Conservation (phyloP, 2,329 filamentous ascomycete genomes). For the Ploettnerulaceae sp. region DNA sequence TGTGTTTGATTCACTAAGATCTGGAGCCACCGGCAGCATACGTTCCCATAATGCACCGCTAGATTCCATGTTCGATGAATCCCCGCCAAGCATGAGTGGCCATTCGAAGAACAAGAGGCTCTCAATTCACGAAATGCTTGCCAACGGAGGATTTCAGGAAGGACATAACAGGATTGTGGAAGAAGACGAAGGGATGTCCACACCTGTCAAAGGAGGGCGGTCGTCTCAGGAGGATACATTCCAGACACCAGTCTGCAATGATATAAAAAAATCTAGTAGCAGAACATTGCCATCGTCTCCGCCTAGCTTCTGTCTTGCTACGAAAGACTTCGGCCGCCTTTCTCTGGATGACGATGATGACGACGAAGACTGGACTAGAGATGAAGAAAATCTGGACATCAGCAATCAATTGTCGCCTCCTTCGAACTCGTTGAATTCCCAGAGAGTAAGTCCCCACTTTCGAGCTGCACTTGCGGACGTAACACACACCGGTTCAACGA, state of each 20-base stretch:
- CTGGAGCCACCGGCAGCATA: constrained; percentile 61
- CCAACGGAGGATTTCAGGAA: constrained; percentile 47
- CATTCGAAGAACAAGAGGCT: constrained; percentile 33
- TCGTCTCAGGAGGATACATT: constrained; percentile 20
- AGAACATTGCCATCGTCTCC: constrained; percentile 28
- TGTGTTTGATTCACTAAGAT: constrained; percentile 71
- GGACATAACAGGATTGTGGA: constrained; percentile 54
- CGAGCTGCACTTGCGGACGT: constrained; percentile 50
- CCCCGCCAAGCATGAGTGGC: constrained; percentile 55
- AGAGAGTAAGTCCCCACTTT: constrained; percentile 48
- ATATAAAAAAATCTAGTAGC: constrained; percentile 18
- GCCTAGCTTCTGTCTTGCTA: constrained; percentile 31
- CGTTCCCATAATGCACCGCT: constrained; percentile 66
- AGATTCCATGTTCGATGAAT: constrained; percentile 79
- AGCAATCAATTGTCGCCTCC: constrained; percentile 56
- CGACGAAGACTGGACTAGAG: constrained; percentile 57
- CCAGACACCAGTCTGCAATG: constrained; percentile 19
- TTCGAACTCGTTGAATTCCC: constrained; percentile 48
- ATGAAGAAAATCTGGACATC: constrained; percentile 48
- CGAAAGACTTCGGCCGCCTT: constrained; percentile 43
- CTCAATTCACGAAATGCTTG: constrained; percentile 32
- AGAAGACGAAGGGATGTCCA: constrained; percentile 54
- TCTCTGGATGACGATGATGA: constrained; percentile 61
- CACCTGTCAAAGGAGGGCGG: constrained; percentile 38
- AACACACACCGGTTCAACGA: constrained; percentile 42